Evolutionary conservation across 768 basidiomycete species (phyloP), one percentile per base, ranked within the genome.

Genomic region (Dentipellis sp.): DNA sequence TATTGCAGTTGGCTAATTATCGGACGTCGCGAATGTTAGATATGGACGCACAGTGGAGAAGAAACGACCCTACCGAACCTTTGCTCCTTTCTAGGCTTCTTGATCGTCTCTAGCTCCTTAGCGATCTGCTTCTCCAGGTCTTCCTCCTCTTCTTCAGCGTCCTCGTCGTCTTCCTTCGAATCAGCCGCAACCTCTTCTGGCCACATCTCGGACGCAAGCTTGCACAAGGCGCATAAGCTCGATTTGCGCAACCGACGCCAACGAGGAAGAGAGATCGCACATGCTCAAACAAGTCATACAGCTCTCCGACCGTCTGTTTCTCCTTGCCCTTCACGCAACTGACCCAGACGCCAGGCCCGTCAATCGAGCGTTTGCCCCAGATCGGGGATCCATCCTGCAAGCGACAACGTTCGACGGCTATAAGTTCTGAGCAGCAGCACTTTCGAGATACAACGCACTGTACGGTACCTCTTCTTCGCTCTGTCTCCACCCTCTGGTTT

Each of bases 271-370:
- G 51, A 39, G 12, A 22, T 69, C 82, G 63, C 59, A 91, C 91
- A 52, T 78, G 78, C 57, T 91, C 86, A 54, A 93, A 89, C 10
- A 93, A 63, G 63, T 91, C 88, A 59, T 84, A 85, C 37, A 89
- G 68, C 65, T 93, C 91, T 38, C 84, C 82, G 4, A 89, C 79
- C 0, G 86, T 78, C 63, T 84, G 84, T 59, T 79, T 86, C 67
- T 93, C 91, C 62, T 85, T 92, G 17, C 91, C 91, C 67, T 86
- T 89, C 34, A 90, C 78, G 62, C 88, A 92, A 63, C 84, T 90
- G 10, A 82, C 86, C 90, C 91, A 93, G 17, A 93, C 71, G 16
- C 91, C 90, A 17, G 91, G 91, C 9, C 91, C 91, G 58, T 88
- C 86, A 56, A 91, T 78, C 22, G 73, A 68, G 45, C 78, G 71